These are phyloP conservation scores for Amauroascus verrucosus DNA, from an alignment of 2,329 filamentous ascomycete species.

Conservation along the genomic window DNA sequence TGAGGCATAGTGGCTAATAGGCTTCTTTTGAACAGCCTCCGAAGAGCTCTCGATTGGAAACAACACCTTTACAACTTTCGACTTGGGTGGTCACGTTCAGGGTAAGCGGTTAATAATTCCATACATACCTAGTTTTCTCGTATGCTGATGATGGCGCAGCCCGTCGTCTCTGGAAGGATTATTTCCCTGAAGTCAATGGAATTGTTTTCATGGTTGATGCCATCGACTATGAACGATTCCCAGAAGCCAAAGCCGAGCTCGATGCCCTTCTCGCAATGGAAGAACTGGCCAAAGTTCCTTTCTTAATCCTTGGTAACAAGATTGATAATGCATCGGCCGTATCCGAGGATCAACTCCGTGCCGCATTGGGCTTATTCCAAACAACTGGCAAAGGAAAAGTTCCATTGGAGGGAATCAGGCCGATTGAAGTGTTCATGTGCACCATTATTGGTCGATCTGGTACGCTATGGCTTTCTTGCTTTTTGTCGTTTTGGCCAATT, in stretches of 20 bases:
- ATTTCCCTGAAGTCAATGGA: constrained; percentile 91
- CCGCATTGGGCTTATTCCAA: constrained; percentile 87
- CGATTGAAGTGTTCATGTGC: constrained; percentile 98
- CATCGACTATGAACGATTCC: constrained; percentile 90
- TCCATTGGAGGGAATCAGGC: constrained; percentile 79
- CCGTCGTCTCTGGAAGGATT: constrained; percentile 90
- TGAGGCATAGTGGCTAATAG: background rate
- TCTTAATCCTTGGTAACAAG: constrained; percentile 96
- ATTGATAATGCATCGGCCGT: constrained; percentile 96
- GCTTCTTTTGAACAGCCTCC: constrained; percentile 49
- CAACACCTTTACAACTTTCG: constrained; percentile 89
- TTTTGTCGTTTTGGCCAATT: background rate
- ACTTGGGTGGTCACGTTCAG: constrained; percentile 88
- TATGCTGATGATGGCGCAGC: constrained; percentile 41
- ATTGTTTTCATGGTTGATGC: constrained; percentile 98
- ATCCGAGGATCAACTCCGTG: constrained; percentile 87
- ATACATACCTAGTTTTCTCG: background rate
- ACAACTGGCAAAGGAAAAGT: constrained; percentile 95
- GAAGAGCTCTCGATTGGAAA: constrained; percentile 90
- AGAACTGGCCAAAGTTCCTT: constrained; percentile 88
- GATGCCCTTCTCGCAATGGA: constrained; percentile 95
- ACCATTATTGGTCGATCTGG: constrained; percentile 96
- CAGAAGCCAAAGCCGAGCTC: constrained; percentile 92
- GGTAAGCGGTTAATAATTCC: constrained; percentile 41
- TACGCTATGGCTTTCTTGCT: constrained; percentile 30